phyloP scores from a whole-genome alignment of 345 rosid species.

The Arabidopsis suecica region DNA sequence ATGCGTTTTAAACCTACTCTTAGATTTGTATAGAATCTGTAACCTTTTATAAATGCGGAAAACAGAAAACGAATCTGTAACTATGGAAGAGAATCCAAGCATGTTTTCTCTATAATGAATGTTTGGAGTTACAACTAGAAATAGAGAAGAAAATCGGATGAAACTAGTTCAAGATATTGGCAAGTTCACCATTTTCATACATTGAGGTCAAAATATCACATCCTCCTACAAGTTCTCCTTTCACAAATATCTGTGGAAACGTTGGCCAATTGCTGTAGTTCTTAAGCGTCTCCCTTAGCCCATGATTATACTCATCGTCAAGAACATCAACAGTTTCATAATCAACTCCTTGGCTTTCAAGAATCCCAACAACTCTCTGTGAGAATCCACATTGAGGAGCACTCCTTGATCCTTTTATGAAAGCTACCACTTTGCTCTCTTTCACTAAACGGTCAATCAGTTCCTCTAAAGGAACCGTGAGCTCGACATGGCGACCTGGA shows the following conservation, averaged over 20 bases:
- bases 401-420: conserved; percentile 88
- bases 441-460: conserved; percentile 75
- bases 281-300: conserved; percentile 85
- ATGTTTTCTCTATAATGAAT: conserved; percentile 11
- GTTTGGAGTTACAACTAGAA: conserved; percentile 11
- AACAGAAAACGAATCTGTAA: conserved; percentile 7
- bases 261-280: conserved; percentile 94
- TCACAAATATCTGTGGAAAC: conserved; percentile 79
- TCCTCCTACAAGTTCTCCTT: conserved; percentile 86
- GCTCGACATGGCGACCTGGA: conserved; percentile 83
- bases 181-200: conserved; percentile 84
- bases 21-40: not conserved
- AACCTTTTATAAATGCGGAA: not conserved
- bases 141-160: not conserved
- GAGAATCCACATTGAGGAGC: conserved; percentile 95
- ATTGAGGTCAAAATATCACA: conserved; percentile 84
- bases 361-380: conserved; percentile 79
- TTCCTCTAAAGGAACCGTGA: conserved; percentile 73
- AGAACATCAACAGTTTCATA: conserved; percentile 89
- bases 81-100: conserved; percentile 4
- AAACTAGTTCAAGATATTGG: conserved; percentile 53
- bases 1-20: not conserved
- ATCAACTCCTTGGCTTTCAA: conserved; percentile 80
- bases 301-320: conserved; percentile 77
- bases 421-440: conserved; percentile 90